Conservation (phyloP, 139 green algal species). For the Diplosphaera chodatii region DNA sequence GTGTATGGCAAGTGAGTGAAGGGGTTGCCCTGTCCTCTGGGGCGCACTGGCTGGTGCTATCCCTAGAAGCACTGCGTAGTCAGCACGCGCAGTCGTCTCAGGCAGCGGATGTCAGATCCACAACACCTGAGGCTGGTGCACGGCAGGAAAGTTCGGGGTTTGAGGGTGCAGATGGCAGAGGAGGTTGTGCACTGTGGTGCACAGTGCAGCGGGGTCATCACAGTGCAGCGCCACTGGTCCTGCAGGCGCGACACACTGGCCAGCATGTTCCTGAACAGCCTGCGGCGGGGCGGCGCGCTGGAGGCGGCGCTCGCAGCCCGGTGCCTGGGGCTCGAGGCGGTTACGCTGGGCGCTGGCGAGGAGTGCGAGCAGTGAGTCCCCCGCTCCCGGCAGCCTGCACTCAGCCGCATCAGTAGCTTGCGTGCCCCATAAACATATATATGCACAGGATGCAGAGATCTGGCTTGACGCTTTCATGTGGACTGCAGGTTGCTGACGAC, state of each 20-base stretch:
- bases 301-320: slow-evolving; percentile 48
- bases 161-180: too few species aligned
- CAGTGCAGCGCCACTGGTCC: background rate
- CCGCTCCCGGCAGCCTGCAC: background rate
- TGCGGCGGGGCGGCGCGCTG: slow-evolving; percentile 33
- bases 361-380: slow-evolving; percentile 22
- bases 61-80: too few species aligned
- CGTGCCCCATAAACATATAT: background rate
- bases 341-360: slow-evolving; percentile 41
- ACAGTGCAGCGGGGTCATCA: too few species aligned
- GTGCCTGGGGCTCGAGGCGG: slow-evolving; percentile 34
- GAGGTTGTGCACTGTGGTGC: too few species aligned
- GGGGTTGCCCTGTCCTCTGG: too few species aligned
- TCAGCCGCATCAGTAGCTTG: background rate
- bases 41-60: too few species aligned
- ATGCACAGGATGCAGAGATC: slow-evolving; percentile 2
- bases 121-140: too few species aligned
- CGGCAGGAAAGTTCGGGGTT: too few species aligned
- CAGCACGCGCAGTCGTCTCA: too few species aligned
- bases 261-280: slow-evolving; percentile 30
- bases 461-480: background rate
- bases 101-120: too few species aligned
- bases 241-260: slow-evolving; percentile 47
- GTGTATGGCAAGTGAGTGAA: background rate
- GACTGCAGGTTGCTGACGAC: slow-evolving; percentile 31